Conservation (phyloP, 371 early-diverging fungal species). For the Mitosporidium daphniae region DNA sequence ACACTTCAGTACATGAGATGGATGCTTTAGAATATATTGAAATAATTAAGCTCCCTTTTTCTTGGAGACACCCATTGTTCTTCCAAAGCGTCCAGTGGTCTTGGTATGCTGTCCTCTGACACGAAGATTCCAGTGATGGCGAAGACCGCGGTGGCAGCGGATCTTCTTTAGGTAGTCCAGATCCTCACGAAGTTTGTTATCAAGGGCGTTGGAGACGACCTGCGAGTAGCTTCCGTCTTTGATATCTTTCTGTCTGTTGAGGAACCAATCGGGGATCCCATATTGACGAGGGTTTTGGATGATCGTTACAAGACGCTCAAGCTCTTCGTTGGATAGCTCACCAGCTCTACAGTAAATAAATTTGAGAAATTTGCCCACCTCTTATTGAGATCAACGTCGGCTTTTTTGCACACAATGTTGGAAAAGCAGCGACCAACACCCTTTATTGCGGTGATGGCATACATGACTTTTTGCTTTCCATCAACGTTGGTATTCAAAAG, state of each 20-base stretch:
- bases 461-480: conserved; percentile 69
- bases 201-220: conserved; percentile 61
- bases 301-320: conserved; percentile 46
- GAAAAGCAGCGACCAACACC: conserved; percentile 93
- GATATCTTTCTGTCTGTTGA: conserved; percentile 87
- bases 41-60: conserved; percentile 24
- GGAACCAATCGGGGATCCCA: conserved; percentile 91
- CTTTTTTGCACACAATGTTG: conserved; percentile 85
- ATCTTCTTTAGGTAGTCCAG: conserved; percentile 70
- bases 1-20: too few species aligned
- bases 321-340: conserved; percentile 63
- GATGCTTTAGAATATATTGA: neutral
- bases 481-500: conserved; percentile 97
- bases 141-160: conserved; percentile 57
- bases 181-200: conserved; percentile 77
- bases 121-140: conserved; percentile 78
- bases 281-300: conserved; percentile 59
- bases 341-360: conserved; percentile 30
- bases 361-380: conserved; percentile 13
- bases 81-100: conserved; percentile 86
- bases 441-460: conserved; percentile 80
- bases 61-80: conserved; percentile 80
- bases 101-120: conserved; percentile 70
- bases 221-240: conserved; percentile 65
- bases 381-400: conserved; percentile 70